Base-by-base conservation (phyloP, 2,329 filamentous ascomycete genomes). In the Phialophora macrospora region DNA sequence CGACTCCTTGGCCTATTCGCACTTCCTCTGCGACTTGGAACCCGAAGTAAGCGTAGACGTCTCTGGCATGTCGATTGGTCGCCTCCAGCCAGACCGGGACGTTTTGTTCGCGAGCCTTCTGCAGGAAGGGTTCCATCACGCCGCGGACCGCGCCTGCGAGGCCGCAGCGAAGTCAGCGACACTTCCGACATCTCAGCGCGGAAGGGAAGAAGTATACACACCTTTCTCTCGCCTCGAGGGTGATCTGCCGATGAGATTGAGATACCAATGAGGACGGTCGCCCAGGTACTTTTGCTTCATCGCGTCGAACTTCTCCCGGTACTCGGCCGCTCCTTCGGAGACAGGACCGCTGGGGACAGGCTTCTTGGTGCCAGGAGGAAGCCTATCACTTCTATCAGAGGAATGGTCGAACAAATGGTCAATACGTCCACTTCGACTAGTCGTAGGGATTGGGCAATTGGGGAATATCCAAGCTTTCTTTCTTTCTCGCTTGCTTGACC, bases 61-160 rank as follows among this genome's bases (percentile, higher is more conserved):
- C 67, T 55, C 60, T 66, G 2, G 70, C 69, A 38, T 68, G 64
- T 20, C 41, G 56, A 28, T 65, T 68, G 3, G 64, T 68, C 20
- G 67, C 64, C 49, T 71, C 70, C n/a, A 72, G 58, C 69, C 69
- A 72, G 14, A 67, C 64, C n/a, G 70, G 66, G 14, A 71, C 9
- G 9, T 56, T 46, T 8, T 70, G 52, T 24, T 71, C 59, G 5
- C 55, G 57, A 12, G 63, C 68, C 38, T 58, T 66, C n/a, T 65
- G 52, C 26, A 71, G 49, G 48, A 68, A 67, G 4, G 69, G 67
- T 22, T 66, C 65, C n/a, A 71, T 59, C 11, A 71, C 26, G 24
- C 51, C 62, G 17, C 69, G 59, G 34, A 71, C 56, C 22, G 67
- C 67, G 52, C 69, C 69, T 64, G 32, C 2, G 30, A 32, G 20